Base-by-base conservation (phyloP, 2,329 filamentous ascomycete genomes). In the Myriosclerotinia duriaeana region DNA sequence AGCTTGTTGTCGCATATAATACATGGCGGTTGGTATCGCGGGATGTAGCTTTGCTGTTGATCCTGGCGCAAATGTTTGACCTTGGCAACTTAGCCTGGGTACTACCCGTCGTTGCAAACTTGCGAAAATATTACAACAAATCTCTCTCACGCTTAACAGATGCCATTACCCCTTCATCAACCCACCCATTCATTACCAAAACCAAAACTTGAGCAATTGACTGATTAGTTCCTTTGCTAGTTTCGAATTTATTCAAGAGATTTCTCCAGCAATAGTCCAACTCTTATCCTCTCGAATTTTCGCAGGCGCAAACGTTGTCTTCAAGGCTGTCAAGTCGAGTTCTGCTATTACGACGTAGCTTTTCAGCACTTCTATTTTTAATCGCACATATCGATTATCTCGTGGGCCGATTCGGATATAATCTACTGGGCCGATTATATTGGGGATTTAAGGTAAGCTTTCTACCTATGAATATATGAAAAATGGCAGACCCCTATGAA, bases 231-330 rank as follows among this genome's bases (percentile, higher is more conserved):
- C 63, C 67, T 53, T 67, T 60, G 61, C 63, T 68, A 75, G 75
- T 72, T 75, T 74, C 72, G 72, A 72, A 73, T 66, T 72, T 67
- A 71, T 72, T 70, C 65, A 69, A 68, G 68, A 71, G 69, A 73
- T 72, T 58, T 70, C 68, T 73, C 73, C 71, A 70, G 71, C 72
- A 70, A 74, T 69, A 68, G 61, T 56, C 69, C 69, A 70, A 67
- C 69, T 73, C 74, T 69, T 72, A 71, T 73, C 66, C 71, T 66
- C 69, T 70, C 71, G 70, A 73, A 68, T 71, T 69, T 72, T 68
- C 69, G 69, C 71, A 72, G 72, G 73, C 72, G 74, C 74, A 72
- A 74, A 68, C 70, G 69, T 73, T 72, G 67, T 72, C 69, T 67
- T 71, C 70, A 70, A 54, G 26, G 20, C 44, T 69, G 71, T 73